phyloP scores from a whole-genome alignment of 306 rosid species.

The Gillenia trifoliata region DNA sequence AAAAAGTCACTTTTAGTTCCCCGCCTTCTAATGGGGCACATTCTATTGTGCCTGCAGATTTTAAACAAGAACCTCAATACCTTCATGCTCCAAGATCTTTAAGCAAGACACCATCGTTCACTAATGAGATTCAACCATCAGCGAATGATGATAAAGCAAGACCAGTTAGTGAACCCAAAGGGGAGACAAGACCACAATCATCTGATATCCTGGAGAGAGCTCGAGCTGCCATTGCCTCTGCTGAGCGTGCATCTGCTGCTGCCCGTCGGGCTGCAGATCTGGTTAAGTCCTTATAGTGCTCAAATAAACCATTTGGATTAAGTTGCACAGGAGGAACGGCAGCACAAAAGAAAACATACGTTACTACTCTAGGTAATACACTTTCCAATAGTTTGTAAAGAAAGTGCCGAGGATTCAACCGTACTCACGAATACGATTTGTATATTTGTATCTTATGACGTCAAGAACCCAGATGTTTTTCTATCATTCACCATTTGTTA shows the following conservation, averaged over 20 bases:
- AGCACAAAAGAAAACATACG: not conserved
- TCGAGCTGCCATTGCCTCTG: conserved; percentile 78
- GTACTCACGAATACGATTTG: not conserved
- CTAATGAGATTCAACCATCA: conserved; percentile 55
- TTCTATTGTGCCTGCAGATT: conserved; percentile 21
- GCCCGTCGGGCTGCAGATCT: conserved; percentile 82
- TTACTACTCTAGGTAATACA: not conserved
- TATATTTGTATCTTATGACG: conserved; percentile 17
- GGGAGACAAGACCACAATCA: conserved; percentile 42
- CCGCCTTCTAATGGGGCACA: conserved; percentile 27
- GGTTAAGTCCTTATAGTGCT: conserved; percentile 43
- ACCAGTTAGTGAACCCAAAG: conserved; percentile 27
- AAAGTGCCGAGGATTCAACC: conserved; percentile 9
- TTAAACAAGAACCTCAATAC: conserved; percentile 39
- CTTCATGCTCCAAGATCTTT: conserved; percentile 36
- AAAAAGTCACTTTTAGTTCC: conserved; percentile 30
- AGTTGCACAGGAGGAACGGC: not conserved
- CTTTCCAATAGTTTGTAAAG: conserved; percentile 10
- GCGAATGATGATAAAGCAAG: conserved; percentile 22
- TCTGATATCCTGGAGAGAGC: conserved; percentile 73
- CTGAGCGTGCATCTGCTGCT: conserved; percentile 80
- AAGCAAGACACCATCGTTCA: conserved; percentile 19
- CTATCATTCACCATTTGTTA: not conserved
- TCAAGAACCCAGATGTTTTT: not conserved
- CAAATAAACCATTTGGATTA: conserved; percentile 8